phyloP scores from a whole-genome alignment of 768 basidiomycete species.

The Termitomyces sp. region DNA sequence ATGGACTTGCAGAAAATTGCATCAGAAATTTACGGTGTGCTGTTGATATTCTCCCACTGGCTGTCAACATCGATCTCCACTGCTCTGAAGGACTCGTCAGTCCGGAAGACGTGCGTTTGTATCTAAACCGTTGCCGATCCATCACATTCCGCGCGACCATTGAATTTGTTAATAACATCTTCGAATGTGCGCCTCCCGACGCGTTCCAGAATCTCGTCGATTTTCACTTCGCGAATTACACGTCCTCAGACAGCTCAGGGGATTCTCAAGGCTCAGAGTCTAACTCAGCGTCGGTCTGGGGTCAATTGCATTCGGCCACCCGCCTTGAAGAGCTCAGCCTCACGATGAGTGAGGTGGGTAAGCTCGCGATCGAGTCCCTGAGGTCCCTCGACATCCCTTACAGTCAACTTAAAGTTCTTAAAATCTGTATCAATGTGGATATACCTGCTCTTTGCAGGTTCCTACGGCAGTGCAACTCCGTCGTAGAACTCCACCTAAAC shows the following conservation, averaged over 20 bases:
- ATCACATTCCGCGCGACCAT: too few relatives aligned
- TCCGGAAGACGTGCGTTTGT: too few relatives aligned
- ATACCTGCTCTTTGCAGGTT: not conserved
- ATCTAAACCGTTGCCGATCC: too few relatives aligned
- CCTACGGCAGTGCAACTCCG: not conserved
- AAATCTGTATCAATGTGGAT: not conserved
- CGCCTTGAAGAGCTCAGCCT: not conserved
- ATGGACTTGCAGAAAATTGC: not conserved
- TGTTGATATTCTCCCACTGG: not conserved
- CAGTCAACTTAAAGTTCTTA: not conserved
- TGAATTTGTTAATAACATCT: too few relatives aligned
- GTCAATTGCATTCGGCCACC: not conserved
- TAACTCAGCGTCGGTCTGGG: not conserved
- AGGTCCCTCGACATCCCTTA: not conserved
- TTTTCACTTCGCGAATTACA: too few relatives aligned
- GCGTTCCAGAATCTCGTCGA: too few relatives aligned
- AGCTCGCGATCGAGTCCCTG: not conserved
- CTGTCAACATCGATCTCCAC: too few relatives aligned
- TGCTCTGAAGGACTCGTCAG: too few relatives aligned
- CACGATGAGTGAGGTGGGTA: not conserved
- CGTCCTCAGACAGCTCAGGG: too few relatives aligned
- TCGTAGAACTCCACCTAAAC: not conserved
- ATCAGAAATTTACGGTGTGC: not conserved
- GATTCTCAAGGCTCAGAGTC: too few relatives aligned
- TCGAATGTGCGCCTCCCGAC: too few relatives aligned